phyloP scores from a whole-genome alignment of 208 protist species.

The Leishmania aethiopica region DNA sequence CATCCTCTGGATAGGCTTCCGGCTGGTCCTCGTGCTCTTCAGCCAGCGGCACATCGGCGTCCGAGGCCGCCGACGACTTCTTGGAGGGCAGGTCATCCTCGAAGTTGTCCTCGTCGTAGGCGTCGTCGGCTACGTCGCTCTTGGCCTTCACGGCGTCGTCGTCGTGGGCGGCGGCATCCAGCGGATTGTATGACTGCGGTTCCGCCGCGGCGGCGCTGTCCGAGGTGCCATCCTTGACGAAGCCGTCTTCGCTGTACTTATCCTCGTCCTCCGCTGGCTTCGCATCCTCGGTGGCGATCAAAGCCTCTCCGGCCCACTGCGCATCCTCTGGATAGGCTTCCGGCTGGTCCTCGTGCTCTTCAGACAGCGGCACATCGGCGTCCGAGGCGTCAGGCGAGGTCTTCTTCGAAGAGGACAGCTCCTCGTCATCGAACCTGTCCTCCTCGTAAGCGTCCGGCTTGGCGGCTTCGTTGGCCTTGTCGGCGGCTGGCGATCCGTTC shows the following conservation, averaged over 20 bases:
- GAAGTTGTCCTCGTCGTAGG: constrained; percentile 19
- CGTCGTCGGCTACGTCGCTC: constrained; percentile 1
- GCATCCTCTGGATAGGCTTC: neutral
- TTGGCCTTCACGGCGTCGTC: neutral
- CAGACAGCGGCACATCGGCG: neutral
- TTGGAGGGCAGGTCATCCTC: neutral
- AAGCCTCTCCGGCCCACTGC: too few species aligned
- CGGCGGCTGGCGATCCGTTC: neutral
- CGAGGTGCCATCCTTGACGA: neutral
- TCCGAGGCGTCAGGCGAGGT: neutral
- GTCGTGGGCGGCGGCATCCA: neutral
- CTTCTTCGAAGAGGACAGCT: neutral
- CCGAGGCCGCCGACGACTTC: neutral
- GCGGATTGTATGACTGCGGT: too few species aligned
- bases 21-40: neutral
- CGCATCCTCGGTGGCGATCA: neutral
- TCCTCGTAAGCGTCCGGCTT: constrained; percentile 11
- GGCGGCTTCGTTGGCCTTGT: neutral
- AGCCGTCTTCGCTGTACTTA: constrained; percentile 13
- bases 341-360: neutral
- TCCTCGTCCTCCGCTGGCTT: neutral
- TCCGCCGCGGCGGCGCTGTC: neutral
- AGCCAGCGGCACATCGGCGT: neutral
- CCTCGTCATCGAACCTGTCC: constrained; percentile 18
- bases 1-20: neutral